Percentiles rank a stretch among this genome's conserved stretches.
Conservation (phyloP, 2,329 filamentous ascomycete genomes). For the Xylogone sp. region DNA sequence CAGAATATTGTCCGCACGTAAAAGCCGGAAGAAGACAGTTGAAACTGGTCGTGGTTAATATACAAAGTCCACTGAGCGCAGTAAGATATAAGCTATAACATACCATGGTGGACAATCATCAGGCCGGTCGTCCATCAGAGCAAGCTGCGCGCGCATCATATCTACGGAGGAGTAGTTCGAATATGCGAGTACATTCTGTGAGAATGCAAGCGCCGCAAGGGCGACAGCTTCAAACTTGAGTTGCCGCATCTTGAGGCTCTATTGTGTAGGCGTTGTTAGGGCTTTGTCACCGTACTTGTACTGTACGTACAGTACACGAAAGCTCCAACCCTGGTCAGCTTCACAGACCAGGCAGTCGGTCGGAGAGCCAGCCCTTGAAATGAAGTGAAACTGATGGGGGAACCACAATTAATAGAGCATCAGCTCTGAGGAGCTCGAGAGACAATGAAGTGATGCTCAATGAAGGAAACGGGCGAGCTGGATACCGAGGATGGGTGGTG, state of each 20-base stretch:
- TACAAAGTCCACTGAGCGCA: conserved; percentile 1
- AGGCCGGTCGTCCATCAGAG: conserved; percentile 69
- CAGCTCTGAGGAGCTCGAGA: no score
- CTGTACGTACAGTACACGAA: no score
- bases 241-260: conserved; percentile 3
- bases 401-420: no score
- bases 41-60: conserved; percentile 58
- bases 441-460: no score
- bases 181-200: conserved; percentile 36
- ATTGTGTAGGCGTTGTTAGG: not conserved
- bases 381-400: no score
- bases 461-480: no score
- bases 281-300: not conserved
- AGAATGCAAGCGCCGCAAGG: conserved; percentile 34
- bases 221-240: conserved; percentile 9
- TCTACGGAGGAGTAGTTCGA: conserved; percentile 58
- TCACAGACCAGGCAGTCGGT: no score
- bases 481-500: no score
- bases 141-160: conserved; percentile 61
- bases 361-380: no score
- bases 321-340: no score
- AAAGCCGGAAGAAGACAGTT: conserved; percentile 96
- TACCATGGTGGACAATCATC: conserved; percentile 77
- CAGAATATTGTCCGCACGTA: conserved; percentile 83
- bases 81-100: conserved; percentile 27